These are phyloP conservation scores for Leccinum aurantiacum DNA, from an alignment of 768 basidiomycete genomes.

Conservation along the genomic window DNA sequence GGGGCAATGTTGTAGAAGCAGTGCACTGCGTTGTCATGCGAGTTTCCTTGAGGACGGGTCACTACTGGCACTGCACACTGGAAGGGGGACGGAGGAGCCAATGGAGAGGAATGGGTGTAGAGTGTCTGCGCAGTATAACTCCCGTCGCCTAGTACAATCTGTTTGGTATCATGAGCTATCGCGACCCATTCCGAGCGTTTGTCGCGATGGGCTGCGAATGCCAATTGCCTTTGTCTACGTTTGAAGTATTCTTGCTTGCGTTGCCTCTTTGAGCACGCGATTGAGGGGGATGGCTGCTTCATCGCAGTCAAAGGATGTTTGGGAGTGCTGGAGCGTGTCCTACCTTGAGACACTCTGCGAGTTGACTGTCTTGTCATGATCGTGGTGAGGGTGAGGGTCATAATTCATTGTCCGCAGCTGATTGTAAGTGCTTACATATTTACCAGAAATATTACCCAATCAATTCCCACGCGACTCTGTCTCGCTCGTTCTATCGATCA, in stretches of 20 bases:
- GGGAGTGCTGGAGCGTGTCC: constrained; percentile 28
- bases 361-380: constrained; percentile 23
- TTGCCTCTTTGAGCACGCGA: constrained; percentile 18
- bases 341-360: constrained; percentile 26
- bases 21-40: not conserved
- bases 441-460: not conserved
- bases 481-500: not conserved
- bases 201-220: constrained; percentile 25
- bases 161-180: constrained; percentile 37
- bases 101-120: constrained; percentile 7
- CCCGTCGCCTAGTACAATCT: constrained; percentile 41
- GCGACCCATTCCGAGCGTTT: constrained; percentile 33
- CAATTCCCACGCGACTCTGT: not conserved
- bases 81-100: constrained; percentile 18
- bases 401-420: not conserved
- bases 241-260: constrained; percentile 25
- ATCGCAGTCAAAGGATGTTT: constrained; percentile 22
- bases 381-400: constrained; percentile 3
- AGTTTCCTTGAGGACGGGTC: constrained; percentile 6
- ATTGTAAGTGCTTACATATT: not conserved
- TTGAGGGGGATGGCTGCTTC: constrained; percentile 24
- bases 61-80: constrained; percentile 12
- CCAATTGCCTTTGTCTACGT: constrained; percentile 18
- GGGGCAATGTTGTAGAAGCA: constrained; percentile 35
- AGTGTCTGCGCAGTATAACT: constrained; percentile 37